These are phyloP conservation scores for Auricularia sp. DNA, from an alignment of 768 basidiomycete genomes.

Conservation along the genomic window DNA sequence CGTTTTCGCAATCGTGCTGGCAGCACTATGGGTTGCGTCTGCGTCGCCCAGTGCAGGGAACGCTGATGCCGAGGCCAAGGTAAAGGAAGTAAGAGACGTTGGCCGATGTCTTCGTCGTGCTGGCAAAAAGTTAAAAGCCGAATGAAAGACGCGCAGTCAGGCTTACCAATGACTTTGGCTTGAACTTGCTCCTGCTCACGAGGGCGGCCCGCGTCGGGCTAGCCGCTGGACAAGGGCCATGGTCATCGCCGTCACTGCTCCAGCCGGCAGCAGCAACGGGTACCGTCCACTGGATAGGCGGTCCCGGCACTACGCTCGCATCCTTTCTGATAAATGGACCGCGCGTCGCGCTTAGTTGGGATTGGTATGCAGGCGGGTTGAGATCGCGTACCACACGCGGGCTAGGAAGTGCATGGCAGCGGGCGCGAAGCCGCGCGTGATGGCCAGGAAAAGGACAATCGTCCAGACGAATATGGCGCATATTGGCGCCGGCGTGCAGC, in stretches of 20 bases:
- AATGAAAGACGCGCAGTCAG: too few species aligned
- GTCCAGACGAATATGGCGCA: too few species aligned
- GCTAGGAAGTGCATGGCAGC: too few species aligned
- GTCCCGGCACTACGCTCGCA: background rate
- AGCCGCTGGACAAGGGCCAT: background rate
- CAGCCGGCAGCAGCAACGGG: background rate
- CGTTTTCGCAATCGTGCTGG: background rate
- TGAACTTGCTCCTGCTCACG: background rate
- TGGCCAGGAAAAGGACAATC: too few species aligned
- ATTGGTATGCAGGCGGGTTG: too few species aligned
- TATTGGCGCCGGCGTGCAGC: too few species aligned
- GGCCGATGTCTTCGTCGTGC: background rate
- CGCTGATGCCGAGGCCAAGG: background rate
- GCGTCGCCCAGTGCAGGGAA: background rate
- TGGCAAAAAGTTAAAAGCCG: background rate
- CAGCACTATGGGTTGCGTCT: background rate
- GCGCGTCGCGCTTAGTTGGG: too few species aligned
- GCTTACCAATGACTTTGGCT: too few species aligned
- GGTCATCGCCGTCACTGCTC: background rate
- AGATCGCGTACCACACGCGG: too few species aligned
- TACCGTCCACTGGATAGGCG: background rate
- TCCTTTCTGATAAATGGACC: background rate
- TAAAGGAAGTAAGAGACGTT: background rate
- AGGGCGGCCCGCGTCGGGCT: background rate
- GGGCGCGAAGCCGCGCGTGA: too few species aligned